Evolutionary conservation across 768 basidiomycete species (phyloP).

Genomic region (Mycena pura): DNA sequence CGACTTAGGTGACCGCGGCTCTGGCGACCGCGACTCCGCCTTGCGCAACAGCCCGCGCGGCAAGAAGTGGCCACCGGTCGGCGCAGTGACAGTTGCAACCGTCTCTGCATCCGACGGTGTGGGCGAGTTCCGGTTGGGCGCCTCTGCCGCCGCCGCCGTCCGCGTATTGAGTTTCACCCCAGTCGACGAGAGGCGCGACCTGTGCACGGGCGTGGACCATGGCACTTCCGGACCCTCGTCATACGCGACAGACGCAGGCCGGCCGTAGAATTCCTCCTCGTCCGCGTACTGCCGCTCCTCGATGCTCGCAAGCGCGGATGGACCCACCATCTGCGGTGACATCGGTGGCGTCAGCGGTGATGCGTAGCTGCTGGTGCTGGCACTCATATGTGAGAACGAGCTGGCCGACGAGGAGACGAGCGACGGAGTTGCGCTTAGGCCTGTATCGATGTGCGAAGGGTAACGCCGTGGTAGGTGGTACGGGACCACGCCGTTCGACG

Average conservation of each 20-base stretch:
- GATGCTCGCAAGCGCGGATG: constrained; percentile 15
- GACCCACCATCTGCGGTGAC: constrained; percentile 11
- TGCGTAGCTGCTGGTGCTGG: background rate
- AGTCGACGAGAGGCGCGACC: too few relatives aligned
- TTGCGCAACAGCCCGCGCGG: constrained; percentile 33
- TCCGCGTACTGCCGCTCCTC: constrained; percentile 17
- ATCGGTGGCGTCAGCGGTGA: constrained; percentile 19
- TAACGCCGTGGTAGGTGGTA: constrained; percentile 28
- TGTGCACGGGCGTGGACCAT: too few relatives aligned
- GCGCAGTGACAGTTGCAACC: constrained; percentile 24
- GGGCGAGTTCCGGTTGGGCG: constrained; percentile 15
- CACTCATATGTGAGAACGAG: constrained; percentile 3
- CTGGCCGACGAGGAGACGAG: constrained; percentile 22
- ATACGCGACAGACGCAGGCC: too few relatives aligned
- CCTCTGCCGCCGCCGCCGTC: background rate
- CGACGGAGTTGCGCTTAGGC: constrained; percentile 12
- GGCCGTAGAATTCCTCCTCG: too few relatives aligned
- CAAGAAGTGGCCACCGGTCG: constrained; percentile 25
- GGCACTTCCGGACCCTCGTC: too few relatives aligned
- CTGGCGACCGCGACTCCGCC: too few relatives aligned
- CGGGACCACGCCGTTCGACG: background rate
- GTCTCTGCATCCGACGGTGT: constrained; percentile 26
- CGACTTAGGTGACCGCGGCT: too few relatives aligned
- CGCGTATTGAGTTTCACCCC: too few relatives aligned
- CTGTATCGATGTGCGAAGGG: background rate